Base-by-base conservation (phyloP, 192 early-diverging fungal genomes). In the Lobosporangium transversale region DNA sequence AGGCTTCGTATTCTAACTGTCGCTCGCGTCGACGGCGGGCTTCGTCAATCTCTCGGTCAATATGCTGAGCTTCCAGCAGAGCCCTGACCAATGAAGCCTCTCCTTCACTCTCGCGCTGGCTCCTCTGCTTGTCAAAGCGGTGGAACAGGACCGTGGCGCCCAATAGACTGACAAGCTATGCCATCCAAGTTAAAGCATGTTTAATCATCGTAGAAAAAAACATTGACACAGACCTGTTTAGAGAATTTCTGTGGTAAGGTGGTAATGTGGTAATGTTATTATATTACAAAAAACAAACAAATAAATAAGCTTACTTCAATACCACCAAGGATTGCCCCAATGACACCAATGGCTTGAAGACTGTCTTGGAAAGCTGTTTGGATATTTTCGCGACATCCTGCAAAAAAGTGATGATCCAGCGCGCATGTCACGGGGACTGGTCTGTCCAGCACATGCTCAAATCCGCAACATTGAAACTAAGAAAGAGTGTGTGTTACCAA, bases 401-500 rank as follows among this genome's bases (percentile, higher is more conserved):
- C 20, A 30, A 61, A 62, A n/a, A 53, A 71, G 26, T 58, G 62
- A 12, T 45, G 51, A 48, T 79, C 67, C 2, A 79, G 21, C 2
- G 69, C 62, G 33, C 78, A 79, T 7, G 68, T 61, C 32, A 67
- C 7, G 3, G 78, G 78, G 1, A 79, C 68, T 18, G 78, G 37
- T 23, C 78, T 58, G 55, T 79, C 78, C 21, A 79, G 20, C 18
- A 71, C 58, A 58, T 71, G 62, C 24, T 70, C 66, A 61, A 71
- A 79, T 55, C 78, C 78, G 51, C 78, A 79, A 63, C 78, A 79
- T 61, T 79, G 67, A 26, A 79, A 79, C 78, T 79, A 61, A 2
- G 15, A 51, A 29, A 23, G 32, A 23, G 0, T 12, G 52, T 6
- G n/a, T n/a, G n/a, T n/a, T n/a, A n/a, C n/a, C n/a, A n/a, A n/a